Evolutionary conservation across 1,284 basidiomycete species (phyloP).

Genomic region (Leccinum ponderosum): DNA sequence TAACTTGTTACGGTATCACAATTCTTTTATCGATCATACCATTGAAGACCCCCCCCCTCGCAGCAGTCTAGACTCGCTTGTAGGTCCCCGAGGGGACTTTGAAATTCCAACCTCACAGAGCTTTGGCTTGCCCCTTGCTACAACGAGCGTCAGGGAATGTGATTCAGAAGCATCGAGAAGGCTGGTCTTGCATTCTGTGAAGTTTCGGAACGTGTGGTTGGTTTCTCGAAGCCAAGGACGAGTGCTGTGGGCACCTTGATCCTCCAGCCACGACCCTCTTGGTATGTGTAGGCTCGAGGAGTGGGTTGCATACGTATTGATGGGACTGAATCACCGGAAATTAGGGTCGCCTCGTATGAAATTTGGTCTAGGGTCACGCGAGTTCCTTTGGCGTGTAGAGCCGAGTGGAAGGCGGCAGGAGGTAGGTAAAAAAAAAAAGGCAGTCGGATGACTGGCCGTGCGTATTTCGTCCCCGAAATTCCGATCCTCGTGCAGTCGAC

Average conservation of each 20-base stretch:
- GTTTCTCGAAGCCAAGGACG: slow-evolving; percentile 43
- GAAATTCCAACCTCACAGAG: slow-evolving; percentile 46
- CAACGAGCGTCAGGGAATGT: slow-evolving; percentile 47
- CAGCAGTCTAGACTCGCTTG: slow-evolving; percentile 34
- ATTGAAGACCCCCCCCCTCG: slow-evolving; percentile 7
- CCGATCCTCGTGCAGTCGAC: slow-evolving; percentile 2
- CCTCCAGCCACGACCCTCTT: slow-evolving; percentile 16
- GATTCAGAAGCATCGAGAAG: slow-evolving; percentile 43
- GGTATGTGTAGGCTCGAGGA: slow-evolving; percentile 17
- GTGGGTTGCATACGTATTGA: slow-evolving; percentile 1
- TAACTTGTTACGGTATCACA: slow-evolving; percentile 18
- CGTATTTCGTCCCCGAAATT: slow-evolving; percentile 5
- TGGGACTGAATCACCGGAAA: slow-evolving; percentile 21
- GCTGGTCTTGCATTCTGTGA: slow-evolving; percentile 38
- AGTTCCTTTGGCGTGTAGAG: slow-evolving; percentile 9
- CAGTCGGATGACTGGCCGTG: slow-evolving; percentile 8
- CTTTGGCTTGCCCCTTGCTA: slow-evolving; percentile 41
- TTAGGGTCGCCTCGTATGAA: slow-evolving; percentile 17
- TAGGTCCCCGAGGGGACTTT: slow-evolving; percentile 41
- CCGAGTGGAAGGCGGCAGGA: slow-evolving; percentile 4
- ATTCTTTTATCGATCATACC: slow-evolving; percentile 16
- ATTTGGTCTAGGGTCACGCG: slow-evolving; percentile 18
- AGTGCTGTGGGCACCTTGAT: slow-evolving; percentile 13
- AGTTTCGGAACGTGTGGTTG: slow-evolving; percentile 38
- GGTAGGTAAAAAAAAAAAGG: slow-evolving; percentile 2